A percentile compares a stretch with the other conserved stretches of the same genome.
These are phyloP conservation scores for Casuarina cunninghamiana DNA, from an alignment of 306 rosid species.

Conservation along the genomic window DNA sequence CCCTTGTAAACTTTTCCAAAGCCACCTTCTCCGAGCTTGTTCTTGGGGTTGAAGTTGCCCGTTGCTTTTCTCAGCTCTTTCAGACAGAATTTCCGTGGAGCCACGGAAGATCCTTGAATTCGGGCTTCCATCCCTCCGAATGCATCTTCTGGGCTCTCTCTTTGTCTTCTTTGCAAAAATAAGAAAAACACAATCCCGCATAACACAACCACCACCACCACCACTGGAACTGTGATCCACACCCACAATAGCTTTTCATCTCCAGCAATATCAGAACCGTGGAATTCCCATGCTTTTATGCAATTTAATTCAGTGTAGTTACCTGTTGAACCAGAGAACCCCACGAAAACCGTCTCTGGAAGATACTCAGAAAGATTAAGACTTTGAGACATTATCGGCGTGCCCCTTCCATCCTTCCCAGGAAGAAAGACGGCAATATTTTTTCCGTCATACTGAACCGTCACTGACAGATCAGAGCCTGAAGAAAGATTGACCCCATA, in stretches of 20 bases:
- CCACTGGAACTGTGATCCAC: slow-evolving; percentile 38
- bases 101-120: slow-evolving; percentile 49
- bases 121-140: slow-evolving; percentile 58
- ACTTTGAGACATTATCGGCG: slow-evolving; percentile 17
- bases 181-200: slow-evolving; percentile 28
- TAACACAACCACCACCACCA: not conserved
- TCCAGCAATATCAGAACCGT: slow-evolving; percentile 16
- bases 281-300: slow-evolving; percentile 54
- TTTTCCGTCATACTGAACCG: slow-evolving; percentile 33
- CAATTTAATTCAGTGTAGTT: slow-evolving; percentile 51
- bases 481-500: slow-evolving; percentile 36
- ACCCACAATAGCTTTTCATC: slow-evolving; percentile 38
- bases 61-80: slow-evolving; percentile 59
- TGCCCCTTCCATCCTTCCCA: slow-evolving; percentile 17
- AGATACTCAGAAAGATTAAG: slow-evolving; percentile 47
- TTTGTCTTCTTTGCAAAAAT: slow-evolving; percentile 20
- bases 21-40: slow-evolving; percentile 79
- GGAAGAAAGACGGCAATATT: slow-evolving; percentile 32
- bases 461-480: not conserved
- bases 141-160: slow-evolving; percentile 37
- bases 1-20: slow-evolving; percentile 84
- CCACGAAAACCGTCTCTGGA: slow-evolving; percentile 45
- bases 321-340: slow-evolving; percentile 77
- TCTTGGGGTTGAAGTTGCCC: slow-evolving; percentile 50
- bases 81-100: slow-evolving; percentile 52